A percentile compares a stretch with the other conserved stretches of the same genome.
These are phyloP conservation scores for Cryptosporidium sp. DNA, from an alignment of 169 alveolate genomes.

Conservation along the genomic window DNA sequence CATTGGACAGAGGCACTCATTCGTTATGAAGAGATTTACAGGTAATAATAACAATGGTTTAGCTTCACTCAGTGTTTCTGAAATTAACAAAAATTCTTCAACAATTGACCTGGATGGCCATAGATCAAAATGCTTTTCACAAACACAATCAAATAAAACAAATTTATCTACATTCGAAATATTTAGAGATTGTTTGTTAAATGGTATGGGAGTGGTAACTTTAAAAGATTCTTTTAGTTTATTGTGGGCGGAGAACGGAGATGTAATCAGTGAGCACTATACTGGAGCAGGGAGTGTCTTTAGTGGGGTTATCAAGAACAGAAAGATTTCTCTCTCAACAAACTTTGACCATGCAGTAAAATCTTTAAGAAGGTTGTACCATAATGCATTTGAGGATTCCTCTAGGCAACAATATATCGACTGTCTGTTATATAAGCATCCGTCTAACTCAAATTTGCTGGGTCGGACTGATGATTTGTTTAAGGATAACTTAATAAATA, in stretches of 20 bases:
- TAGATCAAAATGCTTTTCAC: not conserved
- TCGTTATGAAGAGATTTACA: not conserved
- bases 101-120: not conserved
- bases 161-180: not conserved
- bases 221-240: conserved; percentile 83
- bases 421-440: conserved; percentile 82
- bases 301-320: conserved; percentile 91
- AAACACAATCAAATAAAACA: not conserved
- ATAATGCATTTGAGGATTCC: conserved; percentile 88
- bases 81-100: not conserved
- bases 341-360: conserved; percentile 87
- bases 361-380: conserved; percentile 87
- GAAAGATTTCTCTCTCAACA: conserved; percentile 88
- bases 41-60: not conserved
- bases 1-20: not conserved
- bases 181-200: conserved; percentile 27
- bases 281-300: conserved; percentile 95
- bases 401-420: conserved; percentile 89
- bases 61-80: not conserved
- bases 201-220: conserved; percentile 70
- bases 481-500: not conserved
- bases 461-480: not conserved
- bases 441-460: conserved; percentile 71
- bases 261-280: conserved; percentile 88
- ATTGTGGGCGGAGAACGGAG: conserved; percentile 95